Evolutionary conservation across 2,329 filamentous ascomycete species (phyloP), one percentile per base, ranked within the genome.

Genomic region (Cytospora schulzeri): DNA sequence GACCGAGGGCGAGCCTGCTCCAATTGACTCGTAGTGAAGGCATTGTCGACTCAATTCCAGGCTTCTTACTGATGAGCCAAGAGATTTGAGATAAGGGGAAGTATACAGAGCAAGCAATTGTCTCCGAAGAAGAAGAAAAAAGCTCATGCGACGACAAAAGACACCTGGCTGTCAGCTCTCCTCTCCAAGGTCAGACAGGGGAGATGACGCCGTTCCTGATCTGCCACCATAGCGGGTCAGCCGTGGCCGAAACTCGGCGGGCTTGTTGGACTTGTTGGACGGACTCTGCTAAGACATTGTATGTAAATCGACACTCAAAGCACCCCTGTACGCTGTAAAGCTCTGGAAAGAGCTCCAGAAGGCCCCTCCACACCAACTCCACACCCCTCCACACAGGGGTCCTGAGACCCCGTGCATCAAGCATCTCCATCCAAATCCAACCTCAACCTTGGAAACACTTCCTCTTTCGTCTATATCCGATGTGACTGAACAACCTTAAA

Each of bases 101-200:
- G 71, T 28, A 24, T 19, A 41, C 35, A 74, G 68, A 9, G 73
- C 73, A 4, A 69, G 71, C 28, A 24, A 78, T 5, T 69, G 68
- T 1, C 45, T 48, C 19, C n/a, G 19, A 9, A 48, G 9, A 48
- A 12, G 9, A 22, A 22, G n/a, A 12, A 14, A 22, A 19, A 12
- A 48, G n/a, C n/a, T 45, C 45, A 48, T 9, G n/a, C n/a, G n/a
- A n/a, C 19, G 7, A 45, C 19, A n/a, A 45, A 45, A 45, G 19
- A 41, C 17, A 7, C 38, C 38, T 41, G 17, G 7, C 41, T 22
- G 41, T 45, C 41, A 22, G 19, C 19, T n/a, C n/a, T 6, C 38
- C 74, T 78, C 2, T 81, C 81, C 63, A 76, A 74, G 5, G 77
- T 78, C 68, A 76, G 79, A 35, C 71, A 75, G 4, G 74, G n/a